phyloP scores from a whole-genome alignment of 2,329 filamentous ascomycete genomes.

The Fusarium sp. region DNA sequence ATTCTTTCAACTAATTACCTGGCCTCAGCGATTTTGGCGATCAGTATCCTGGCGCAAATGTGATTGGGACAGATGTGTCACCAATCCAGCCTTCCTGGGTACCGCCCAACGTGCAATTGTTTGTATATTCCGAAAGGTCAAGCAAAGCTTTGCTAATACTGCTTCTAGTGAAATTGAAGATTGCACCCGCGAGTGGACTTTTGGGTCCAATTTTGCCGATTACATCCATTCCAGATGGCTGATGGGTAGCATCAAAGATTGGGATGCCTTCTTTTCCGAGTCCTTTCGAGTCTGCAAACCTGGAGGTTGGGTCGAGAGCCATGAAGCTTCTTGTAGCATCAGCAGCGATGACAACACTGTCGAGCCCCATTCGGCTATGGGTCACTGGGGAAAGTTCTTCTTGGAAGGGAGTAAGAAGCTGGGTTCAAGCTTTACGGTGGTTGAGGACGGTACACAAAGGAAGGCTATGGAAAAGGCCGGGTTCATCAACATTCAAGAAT shows the following conservation, averaged over 20 bases:
- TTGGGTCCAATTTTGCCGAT: slow-evolving; percentile 56
- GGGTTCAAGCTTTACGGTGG: slow-evolving; percentile 42
- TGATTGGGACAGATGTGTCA: slow-evolving; percentile 63
- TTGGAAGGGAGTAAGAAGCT: slow-evolving; percentile 45
- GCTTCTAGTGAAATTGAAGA: slow-evolving; percentile 42
- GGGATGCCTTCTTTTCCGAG: slow-evolving; percentile 61
- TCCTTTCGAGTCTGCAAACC: slow-evolving; percentile 63
- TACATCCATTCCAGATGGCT: slow-evolving; percentile 68
- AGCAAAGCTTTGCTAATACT: not conserved
- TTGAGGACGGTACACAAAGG: slow-evolving; percentile 35
- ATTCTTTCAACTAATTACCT: not conserved
- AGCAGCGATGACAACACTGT: slow-evolving; percentile 47
- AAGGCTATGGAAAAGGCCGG: slow-evolving; percentile 36
- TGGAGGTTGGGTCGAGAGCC: slow-evolving; percentile 56
- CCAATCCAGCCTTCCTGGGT: slow-evolving; percentile 49
- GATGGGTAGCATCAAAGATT: slow-evolving; percentile 65
- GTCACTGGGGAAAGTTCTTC: slow-evolving; percentile 45
- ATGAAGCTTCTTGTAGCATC: slow-evolving; percentile 43
- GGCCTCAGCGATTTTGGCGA: slow-evolving; percentile 57
- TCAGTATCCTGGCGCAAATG: slow-evolving; percentile 54
- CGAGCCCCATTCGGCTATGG: slow-evolving; percentile 38
- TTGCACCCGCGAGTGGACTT: slow-evolving; percentile 46
- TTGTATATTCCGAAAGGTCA: not conserved
- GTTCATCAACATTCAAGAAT: slow-evolving; percentile 39
- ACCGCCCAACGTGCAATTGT: slow-evolving; percentile 54